Conservation (phyloP, 257 asterid genomes). For the Solanum ahanhuiri region DNA sequence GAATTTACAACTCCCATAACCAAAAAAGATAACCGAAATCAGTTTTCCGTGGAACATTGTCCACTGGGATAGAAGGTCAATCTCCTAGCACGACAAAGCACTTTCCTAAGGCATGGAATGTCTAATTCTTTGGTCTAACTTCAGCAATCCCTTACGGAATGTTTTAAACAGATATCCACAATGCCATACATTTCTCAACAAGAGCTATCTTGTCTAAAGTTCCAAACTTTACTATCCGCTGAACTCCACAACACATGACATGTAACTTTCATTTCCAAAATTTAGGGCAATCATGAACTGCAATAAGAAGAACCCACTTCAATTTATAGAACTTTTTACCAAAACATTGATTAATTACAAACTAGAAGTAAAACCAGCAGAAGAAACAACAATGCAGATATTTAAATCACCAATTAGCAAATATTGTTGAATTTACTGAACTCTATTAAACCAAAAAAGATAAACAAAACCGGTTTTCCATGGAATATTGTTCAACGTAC, state of each 20-base stretch:
- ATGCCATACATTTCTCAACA: not conserved
- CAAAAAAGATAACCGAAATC: not conserved
- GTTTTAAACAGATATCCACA: not conserved
- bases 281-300: not conserved
- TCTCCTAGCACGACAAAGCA: not conserved
- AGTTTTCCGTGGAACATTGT: not conserved
- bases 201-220: not conserved
- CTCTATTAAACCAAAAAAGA: constrained; percentile 4
- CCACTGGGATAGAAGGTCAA: not conserved
- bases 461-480: not conserved
- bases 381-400: constrained; percentile 3
- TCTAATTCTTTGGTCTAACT: not conserved
- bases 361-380: not conserved
- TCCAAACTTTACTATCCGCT: not conserved
- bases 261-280: not conserved
- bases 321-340: not conserved
- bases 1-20: constrained; percentile 1
- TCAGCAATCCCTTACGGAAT: not conserved
- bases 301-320: not conserved
- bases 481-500: not conserved
- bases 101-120: not conserved
- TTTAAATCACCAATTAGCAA: constrained; percentile 5
- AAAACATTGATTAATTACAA: not conserved
- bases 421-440: not conserved
- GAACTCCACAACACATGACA: not conserved